Evolutionary conservation across 257 asterid species (phyloP).

Genomic region (Solanum virginianum): DNA sequence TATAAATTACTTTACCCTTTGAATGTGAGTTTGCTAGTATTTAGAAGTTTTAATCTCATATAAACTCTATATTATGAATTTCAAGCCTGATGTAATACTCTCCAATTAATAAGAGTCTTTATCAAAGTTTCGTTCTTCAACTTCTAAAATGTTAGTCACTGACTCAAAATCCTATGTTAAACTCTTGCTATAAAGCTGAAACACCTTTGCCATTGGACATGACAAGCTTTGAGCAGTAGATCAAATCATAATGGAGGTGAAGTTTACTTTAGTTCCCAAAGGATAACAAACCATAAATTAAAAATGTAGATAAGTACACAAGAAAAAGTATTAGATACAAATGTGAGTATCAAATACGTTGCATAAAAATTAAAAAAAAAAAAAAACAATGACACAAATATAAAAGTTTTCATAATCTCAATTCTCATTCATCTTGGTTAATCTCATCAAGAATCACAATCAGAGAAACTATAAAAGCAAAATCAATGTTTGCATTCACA

Average conservation of each 20-base stretch:
- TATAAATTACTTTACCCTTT: neutral
- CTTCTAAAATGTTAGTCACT: neutral
- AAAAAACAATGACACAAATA: neutral
- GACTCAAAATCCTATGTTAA: neutral
- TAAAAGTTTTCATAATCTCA: neutral
- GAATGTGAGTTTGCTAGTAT: neutral
- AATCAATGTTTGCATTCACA: conserved; percentile 65
- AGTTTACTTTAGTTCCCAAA: neutral
- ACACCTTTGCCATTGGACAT: neutral
- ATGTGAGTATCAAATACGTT: neutral
- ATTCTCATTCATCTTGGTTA: conserved; percentile 32
- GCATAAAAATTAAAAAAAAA: neutral
- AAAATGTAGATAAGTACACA: neutral
- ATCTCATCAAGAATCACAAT: conserved; percentile 72
- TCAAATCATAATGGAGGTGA: neutral
- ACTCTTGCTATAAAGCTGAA: neutral
- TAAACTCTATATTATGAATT: neutral
- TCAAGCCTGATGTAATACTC: neutral
- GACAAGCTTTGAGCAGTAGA: neutral
- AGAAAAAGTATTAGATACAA: neutral
- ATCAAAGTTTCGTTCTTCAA: no score
- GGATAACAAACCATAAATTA: no score
- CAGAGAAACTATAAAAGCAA: conserved; percentile 68
- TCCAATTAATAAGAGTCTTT: no score
- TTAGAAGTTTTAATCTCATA: neutral